These are phyloP conservation scores for Capsicum baccatum DNA, from an alignment of 257 asterid species.

Conservation along the genomic window DNA sequence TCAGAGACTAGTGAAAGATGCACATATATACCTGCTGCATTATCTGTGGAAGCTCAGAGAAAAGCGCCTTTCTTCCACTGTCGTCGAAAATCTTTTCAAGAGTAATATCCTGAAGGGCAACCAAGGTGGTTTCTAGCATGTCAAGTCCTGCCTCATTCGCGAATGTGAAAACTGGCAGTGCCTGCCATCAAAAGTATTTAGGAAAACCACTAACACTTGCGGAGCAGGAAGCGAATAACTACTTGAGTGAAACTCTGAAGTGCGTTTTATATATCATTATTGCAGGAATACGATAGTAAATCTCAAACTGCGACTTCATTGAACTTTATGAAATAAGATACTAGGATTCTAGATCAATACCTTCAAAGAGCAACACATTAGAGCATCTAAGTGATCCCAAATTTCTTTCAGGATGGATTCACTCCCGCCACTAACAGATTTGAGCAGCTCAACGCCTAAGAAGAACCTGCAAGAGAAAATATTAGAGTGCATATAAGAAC, in stretches of 20 bases:
- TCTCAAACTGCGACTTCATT: not conserved
- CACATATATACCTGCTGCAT: conserved; percentile 69
- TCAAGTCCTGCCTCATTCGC: conserved; percentile 96
- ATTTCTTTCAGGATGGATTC: conserved; percentile 73
- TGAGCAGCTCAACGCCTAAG: conserved; percentile 83
- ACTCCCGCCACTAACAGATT: conserved; percentile 64
- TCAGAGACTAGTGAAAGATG: not conserved
- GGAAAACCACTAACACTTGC: not conserved
- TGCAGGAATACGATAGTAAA: not conserved
- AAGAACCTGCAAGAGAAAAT: conserved; percentile 58
- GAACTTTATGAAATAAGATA: not conserved
- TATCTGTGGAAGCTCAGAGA: conserved; percentile 86
- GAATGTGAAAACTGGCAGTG: conserved; percentile 85
- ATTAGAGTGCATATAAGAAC: not conserved
- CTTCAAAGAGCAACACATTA: conserved; percentile 91
- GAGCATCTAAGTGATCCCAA: conserved; percentile 94
- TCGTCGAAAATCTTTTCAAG: conserved; percentile 85
- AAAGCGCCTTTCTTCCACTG: conserved; percentile 71
- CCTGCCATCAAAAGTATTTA: conserved; percentile 49
- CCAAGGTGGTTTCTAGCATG: conserved; percentile 94
- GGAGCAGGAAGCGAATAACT: not conserved
- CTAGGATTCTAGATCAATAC: conserved; percentile 35
- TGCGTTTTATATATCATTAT: not conserved
- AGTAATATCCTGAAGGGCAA: conserved; percentile 86
- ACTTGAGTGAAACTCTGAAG: not conserved